phyloP scores from a whole-genome alignment of 495 filamentous ascomycete species.

The Penicillium taxi region DNA sequence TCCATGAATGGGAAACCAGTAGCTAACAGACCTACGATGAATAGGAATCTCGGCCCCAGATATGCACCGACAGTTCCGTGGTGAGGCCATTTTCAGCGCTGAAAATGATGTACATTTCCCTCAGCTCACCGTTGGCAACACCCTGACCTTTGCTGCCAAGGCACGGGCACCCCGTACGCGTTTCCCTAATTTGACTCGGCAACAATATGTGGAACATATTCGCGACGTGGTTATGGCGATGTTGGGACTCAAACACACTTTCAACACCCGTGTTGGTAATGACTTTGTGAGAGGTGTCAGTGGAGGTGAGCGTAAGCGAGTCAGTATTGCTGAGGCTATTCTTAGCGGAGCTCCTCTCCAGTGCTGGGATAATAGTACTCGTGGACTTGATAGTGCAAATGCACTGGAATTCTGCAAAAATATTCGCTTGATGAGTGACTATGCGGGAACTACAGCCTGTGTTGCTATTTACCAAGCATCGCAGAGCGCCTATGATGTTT shows the following conservation, averaged over 20 bases:
- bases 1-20: no score
- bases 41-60: neutral
- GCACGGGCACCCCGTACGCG: slow-evolving; percentile 29
- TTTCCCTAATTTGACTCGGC: slow-evolving; percentile 19
- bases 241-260: slow-evolving; percentile 66
- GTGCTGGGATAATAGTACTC: slow-evolving; percentile 75
- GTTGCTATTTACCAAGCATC: slow-evolving; percentile 81
- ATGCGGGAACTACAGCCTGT: slow-evolving; percentile 49
- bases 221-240: slow-evolving; percentile 73
- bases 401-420: slow-evolving; percentile 71
- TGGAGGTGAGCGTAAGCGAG: slow-evolving; percentile 76
- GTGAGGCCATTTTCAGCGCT: slow-evolving; percentile 50
- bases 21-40: no score
- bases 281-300: slow-evolving; percentile 71
- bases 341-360: slow-evolving; percentile 61
- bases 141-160: slow-evolving; percentile 48
- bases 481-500: slow-evolving; percentile 64
- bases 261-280: slow-evolving; percentile 71
- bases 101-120: slow-evolving; percentile 57
- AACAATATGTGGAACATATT: slow-evolving; percentile 54
- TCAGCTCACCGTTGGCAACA: slow-evolving; percentile 52
- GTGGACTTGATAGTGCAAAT: slow-evolving; percentile 72
- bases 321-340: slow-evolving; percentile 67
- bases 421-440: slow-evolving; percentile 58
- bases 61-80: slow-evolving; percentile 55